A percentile compares a stretch with the other conserved stretches of the same genome.
These are phyloP conservation scores for Brassica carinata DNA, from an alignment of 345 rosid genomes.

Conservation along the genomic window DNA sequence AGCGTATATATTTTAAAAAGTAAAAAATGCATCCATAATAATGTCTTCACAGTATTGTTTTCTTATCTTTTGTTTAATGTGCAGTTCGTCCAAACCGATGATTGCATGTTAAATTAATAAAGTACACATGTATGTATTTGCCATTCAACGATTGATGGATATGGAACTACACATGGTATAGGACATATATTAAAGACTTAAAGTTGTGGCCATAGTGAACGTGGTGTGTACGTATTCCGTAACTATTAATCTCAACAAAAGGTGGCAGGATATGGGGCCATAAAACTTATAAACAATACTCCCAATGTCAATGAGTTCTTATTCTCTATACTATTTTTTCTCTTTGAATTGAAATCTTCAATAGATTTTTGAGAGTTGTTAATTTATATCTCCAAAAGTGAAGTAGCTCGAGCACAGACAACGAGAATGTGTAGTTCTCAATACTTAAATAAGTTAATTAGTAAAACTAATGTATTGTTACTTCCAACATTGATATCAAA, in stretches of 20 bases:
- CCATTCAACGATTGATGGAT: background rate
- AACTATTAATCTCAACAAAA: background rate
- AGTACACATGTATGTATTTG: background rate
- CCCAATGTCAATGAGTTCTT: background rate
- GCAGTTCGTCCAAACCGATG: background rate
- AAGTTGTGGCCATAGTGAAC: background rate
- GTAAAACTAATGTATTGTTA: slow-evolving; percentile 23
- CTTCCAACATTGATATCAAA: slow-evolving; percentile 43
- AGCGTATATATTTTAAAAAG: background rate
- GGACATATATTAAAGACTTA: background rate
- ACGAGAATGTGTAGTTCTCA: slow-evolving; percentile 18
- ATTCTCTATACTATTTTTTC: background rate
- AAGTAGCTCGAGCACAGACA: slow-evolving; percentile 15
- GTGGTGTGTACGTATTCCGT: background rate
- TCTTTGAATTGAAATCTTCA: slow-evolving; percentile 7
- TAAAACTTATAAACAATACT: background rate
- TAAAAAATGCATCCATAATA: background rate
- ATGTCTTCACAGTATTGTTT: background rate
- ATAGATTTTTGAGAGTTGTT: slow-evolving; percentile 4
- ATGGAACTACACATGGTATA: background rate
- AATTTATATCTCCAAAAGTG: slow-evolving; percentile 11
- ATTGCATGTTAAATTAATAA: background rate
- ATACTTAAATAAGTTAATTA: background rate
- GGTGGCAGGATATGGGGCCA: background rate
- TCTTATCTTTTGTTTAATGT: background rate